Base-by-base conservation (phyloP, 129 eudicot species). In the Oenanthe sinensis region DNA sequence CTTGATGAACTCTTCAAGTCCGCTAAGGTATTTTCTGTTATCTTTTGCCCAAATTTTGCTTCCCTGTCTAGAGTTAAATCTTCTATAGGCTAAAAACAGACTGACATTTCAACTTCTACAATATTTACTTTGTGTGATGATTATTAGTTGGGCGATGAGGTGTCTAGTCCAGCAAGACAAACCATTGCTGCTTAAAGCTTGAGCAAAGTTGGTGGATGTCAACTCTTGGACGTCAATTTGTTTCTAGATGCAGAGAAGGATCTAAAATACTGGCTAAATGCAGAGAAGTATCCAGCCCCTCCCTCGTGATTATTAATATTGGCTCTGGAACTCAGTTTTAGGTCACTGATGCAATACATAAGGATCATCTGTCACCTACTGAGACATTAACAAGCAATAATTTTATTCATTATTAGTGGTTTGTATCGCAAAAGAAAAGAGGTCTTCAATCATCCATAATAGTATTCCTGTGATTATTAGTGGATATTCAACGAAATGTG, bases 1-100 rank as follows among this genome's bases (percentile, higher is more conserved):
- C 90, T 95, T 26, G 99, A 95, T 39, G 99, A 95, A 74, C 92
- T 95, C 55, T 92, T 92, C 46, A 95, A 95, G 87, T 86, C 95
- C 28, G 99, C 99, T 4, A 84, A 91, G 98, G 97, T 93, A 82
- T 17, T 78, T 63, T n/a, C 37, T 68, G 12, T 24, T n/a, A 60
- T 60, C 12, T 10, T 15, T 60, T 60, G 68, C 36, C 33, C 33
- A 60, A 60, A 8, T 33, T 22, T 58, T 22, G 30, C 30, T 22
- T 22, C 65, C 13, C 30, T n/a, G 2, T 58, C 30, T 9, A 58
- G 30, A 58, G 12, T 58, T 58, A 13, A 20, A 20, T 70, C 44
- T 17, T 33, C n/a, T 8, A 40, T 40, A 71, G 75, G 24, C 22
- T 17, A 70, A 17, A 15, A 33, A 6, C 17, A 36, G 14, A 16